These are phyloP conservation scores for Achlya hypogyna DNA, from an alignment of 352 stramenopile species.

Conservation along the genomic window DNA sequence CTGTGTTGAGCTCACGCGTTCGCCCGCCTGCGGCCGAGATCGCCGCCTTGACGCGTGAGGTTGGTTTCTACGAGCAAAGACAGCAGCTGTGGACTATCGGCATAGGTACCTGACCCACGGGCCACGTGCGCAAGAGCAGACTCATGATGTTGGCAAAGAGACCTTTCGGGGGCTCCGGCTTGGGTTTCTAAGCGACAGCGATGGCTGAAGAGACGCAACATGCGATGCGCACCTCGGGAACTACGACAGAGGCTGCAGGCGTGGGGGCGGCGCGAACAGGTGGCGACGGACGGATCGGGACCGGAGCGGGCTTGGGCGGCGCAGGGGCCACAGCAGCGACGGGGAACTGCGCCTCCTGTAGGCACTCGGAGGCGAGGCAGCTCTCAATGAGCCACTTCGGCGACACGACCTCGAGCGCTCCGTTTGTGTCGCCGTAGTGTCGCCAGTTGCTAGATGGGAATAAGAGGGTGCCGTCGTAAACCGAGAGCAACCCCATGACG, in stretches of 20 bases:
- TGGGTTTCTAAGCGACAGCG: neutral
- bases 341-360: constrained; percentile 56
- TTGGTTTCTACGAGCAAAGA: constrained; percentile 34
- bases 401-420: constrained; percentile 42
- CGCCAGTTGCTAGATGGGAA: constrained; percentile 18
- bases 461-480: constrained; percentile 25
- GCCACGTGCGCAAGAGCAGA: neutral
- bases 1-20: constrained; percentile 42
- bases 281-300: neutral
- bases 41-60: neutral
- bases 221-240: neutral
- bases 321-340: neutral
- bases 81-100: constrained; percentile 35
- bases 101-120: constrained; percentile 19
- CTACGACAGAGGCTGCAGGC: neutral
- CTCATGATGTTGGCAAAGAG: neutral
- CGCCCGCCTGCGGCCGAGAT: constrained; percentile 28
- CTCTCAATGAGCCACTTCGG: constrained; percentile 56
- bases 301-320: neutral
- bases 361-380: constrained; percentile 36
- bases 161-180: neutral
- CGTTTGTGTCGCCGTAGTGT: constrained; percentile 23
- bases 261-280: neutral
- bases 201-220: no score
- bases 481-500: constrained; percentile 32